Base-by-base conservation (phyloP, 331 rosid species). In the Malus hybrid region DNA sequence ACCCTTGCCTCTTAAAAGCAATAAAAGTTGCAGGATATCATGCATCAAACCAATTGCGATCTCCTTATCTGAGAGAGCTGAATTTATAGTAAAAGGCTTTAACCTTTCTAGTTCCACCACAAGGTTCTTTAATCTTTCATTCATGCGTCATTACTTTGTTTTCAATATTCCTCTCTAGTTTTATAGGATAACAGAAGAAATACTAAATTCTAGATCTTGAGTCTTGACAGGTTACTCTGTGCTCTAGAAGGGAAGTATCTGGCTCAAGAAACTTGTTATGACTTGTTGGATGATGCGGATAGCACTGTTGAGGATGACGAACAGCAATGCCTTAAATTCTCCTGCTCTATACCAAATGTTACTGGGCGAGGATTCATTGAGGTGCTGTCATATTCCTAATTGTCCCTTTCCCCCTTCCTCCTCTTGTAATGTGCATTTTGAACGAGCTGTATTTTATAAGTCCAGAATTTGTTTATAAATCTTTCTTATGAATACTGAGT, bases 311-410 rank as follows among this genome's bases (percentile, higher is more conserved):
- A 84, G 73, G 77, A 77, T 69, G 87, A 91, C 60, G 91, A 87
- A 73, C 69, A 70, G 9, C 92, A 86, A 70, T 74, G 84, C 79
- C 77, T 90, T 63, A 84, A 80, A 75, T 89, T 94, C 81, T 87
- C 96, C 18, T 94, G 97, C 76, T 75, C 81, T 64, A 79, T 89
- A 76, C 99, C 97, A 2, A 78, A 83, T 77, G 63, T 82, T 62
- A 80, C 77, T 50, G 99, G 99, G 82, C 85, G 97, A 80, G 99
- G 99, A 64, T 94, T 94, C 83, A 86, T 94, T 68, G 97, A 94
- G 97, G 99, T 94, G 39, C 71, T 46, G 48, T 64, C 63, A 26
- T 68, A 73, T 57, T 7, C 62, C 72, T 48, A 9, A 48, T 36
- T 57, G 34, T 30, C 10, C 18, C 34, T 66, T 74, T 36, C 5